Conservation (phyloP, 2,329 filamentous ascomycete species). For the Diaporthe citriasiana region DNA sequence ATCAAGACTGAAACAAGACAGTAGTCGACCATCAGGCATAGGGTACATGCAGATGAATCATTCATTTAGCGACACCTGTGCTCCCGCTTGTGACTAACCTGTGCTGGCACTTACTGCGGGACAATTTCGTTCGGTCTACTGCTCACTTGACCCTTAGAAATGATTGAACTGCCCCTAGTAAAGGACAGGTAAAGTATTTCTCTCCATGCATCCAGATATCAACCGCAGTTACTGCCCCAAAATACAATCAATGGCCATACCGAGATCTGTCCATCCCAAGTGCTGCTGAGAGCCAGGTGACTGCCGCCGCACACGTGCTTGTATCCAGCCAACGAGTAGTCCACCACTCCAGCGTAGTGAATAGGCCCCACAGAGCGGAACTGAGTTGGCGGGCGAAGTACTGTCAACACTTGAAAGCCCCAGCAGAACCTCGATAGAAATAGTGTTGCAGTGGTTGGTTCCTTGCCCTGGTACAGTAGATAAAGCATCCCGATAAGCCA, state of each 20-base stretch:
- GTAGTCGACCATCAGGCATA: slow-evolving; percentile 36
- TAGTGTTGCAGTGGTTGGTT: too few species aligned
- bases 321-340: neutral
- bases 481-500: slow-evolving; percentile 22
- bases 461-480: neutral
- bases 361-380: neutral
- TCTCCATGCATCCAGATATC: too few species aligned
- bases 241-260: neutral
- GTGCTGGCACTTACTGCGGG: slow-evolving; percentile 19
- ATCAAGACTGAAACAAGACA: slow-evolving; percentile 13
- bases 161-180: neutral
- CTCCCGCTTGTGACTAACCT: slow-evolving; percentile 38
- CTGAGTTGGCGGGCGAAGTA: too few species aligned
- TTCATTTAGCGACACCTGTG: slow-evolving; percentile 39
- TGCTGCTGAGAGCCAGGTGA: neutral
- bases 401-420: too few species aligned
- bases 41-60: slow-evolving; percentile 41
- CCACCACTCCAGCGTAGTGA: neutral
- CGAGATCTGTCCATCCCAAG: neutral
- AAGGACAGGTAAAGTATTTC: neutral
- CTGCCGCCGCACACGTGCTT: neutral
- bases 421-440: neutral
- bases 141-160: neutral
- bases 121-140: neutral
- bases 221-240: neutral